Conservation (phyloP, 257 asterid genomes). For the Gentiana macrophylla region DNA sequence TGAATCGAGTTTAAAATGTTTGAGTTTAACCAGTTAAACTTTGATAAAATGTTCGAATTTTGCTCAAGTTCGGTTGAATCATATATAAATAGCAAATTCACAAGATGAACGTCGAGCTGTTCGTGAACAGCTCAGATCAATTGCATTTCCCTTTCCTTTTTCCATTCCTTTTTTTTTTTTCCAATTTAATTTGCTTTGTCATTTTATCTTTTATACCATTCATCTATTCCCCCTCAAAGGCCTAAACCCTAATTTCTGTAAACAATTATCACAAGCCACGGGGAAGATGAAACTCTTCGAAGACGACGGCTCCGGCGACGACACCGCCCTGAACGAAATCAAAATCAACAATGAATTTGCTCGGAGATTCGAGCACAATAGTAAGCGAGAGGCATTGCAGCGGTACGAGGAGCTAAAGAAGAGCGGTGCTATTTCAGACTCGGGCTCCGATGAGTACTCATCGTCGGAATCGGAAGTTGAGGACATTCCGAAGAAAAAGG, state of each 20-base stretch:
- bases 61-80: too few species aligned
- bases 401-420: conserved; percentile 48
- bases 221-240: neutral
- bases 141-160: too few species aligned
- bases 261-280: neutral
- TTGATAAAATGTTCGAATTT: too few species aligned
- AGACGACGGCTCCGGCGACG: conserved; percentile 24
- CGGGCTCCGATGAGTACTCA: conserved; percentile 30
- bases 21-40: too few species aligned
- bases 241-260: neutral
- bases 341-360: conserved; percentile 60
- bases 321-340: conserved; percentile 30
- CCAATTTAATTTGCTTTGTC: too few species aligned
- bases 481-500: conserved; percentile 25
- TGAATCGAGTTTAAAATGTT: too few species aligned
- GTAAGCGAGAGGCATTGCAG: conserved; percentile 76
- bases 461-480: conserved; percentile 27
- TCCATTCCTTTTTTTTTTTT: too few species aligned
- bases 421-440: conserved; percentile 44
- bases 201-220: too few species aligned
- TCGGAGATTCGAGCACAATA: conserved; percentile 62
- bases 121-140: too few species aligned
- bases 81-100: too few species aligned
- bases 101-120: too few species aligned
- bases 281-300: conserved; percentile 42